Evolutionary conservation across 345 rosid genomes (phyloP).

Genomic region (Sonneratia caseolaris): DNA sequence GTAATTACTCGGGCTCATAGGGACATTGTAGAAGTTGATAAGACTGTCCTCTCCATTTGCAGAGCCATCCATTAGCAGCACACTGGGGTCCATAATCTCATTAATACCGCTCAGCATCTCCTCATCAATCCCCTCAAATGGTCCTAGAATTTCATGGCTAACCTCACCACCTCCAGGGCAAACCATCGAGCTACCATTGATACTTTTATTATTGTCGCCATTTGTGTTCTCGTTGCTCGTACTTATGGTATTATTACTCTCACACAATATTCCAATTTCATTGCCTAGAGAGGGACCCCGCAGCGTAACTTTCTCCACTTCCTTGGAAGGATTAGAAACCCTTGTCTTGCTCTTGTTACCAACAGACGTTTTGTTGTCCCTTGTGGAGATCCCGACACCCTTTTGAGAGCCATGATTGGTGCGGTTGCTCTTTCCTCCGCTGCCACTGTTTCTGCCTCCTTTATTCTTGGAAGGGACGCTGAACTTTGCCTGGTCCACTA

Average conservation of each 20-base stretch:
- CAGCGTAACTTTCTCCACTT: not conserved
- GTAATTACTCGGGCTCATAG: not conserved
- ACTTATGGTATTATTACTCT: not conserved
- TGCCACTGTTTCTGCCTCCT: slow-evolving; percentile 20
- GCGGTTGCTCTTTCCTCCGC: slow-evolving; percentile 17
- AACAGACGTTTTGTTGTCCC: not conserved
- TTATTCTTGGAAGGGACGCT: slow-evolving; percentile 10
- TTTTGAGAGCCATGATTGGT: not conserved
- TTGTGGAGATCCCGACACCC: not conserved
- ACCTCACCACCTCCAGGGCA: not conserved
- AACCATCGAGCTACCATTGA: not conserved
- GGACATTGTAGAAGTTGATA: not conserved
- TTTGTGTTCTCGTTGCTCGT: not conserved
- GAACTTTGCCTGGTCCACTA: slow-evolving; percentile 11
- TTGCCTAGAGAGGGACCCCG: not conserved
- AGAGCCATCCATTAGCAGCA: not conserved
- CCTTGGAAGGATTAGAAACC: not conserved
- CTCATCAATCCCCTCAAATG: slow-evolving; percentile 3
- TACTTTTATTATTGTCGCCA: not conserved
- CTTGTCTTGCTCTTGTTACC: not conserved
- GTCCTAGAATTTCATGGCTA: not conserved
- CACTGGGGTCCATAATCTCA: slow-evolving; percentile 2
- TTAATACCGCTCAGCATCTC: not conserved
- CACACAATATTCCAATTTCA: not conserved
- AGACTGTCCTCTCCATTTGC: not conserved